phyloP scores from a whole-genome alignment of 768 basidiomycete genomes.

The Mycena rebaudengoi region DNA sequence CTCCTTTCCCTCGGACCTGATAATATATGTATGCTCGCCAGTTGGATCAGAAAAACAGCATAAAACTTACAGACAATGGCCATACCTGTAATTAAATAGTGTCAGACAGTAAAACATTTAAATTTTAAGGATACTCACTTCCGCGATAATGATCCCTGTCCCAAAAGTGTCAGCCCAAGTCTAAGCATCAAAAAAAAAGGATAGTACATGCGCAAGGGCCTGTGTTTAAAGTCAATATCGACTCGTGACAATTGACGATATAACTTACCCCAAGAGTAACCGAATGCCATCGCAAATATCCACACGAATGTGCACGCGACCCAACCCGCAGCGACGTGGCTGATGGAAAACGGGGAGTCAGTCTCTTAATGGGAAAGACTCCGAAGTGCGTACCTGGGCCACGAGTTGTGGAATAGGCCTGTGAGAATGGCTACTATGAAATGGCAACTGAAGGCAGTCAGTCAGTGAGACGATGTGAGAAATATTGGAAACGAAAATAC shows the following conservation, averaged over 20 bases:
- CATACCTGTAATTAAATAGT: constrained; percentile 53
- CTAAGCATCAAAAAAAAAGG: not conserved
- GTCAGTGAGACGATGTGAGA: not conserved
- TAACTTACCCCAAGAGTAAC: constrained; percentile 72
- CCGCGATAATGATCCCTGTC: constrained; percentile 69
- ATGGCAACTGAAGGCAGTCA: constrained; percentile 73
- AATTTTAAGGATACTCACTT: constrained; percentile 40
- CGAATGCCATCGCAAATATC: constrained; percentile 74
- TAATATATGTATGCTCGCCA: not conserved
- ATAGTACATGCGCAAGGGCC: constrained; percentile 67
- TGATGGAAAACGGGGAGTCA: constrained; percentile 20
- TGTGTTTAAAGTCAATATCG: constrained; percentile 16
- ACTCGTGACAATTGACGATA: not conserved
- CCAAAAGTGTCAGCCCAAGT: not conserved
- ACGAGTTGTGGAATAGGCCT: constrained; percentile 64
- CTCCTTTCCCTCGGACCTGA: constrained; percentile 68
- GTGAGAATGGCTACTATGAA: constrained; percentile 74
- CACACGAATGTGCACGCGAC: constrained; percentile 75
- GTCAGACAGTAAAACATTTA: not conserved
- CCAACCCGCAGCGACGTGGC: constrained; percentile 70
- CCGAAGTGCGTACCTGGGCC: constrained; percentile 49
- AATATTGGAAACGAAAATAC: constrained; percentile 40
- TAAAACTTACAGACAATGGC: constrained; percentile 67
- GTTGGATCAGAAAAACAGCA: not conserved
- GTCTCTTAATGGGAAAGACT: not conserved